Evolutionary conservation across 2,329 filamentous ascomycete species (phyloP), one percentile per base, ranked within the genome.

Genomic region (Escovopsis sp.): DNA sequence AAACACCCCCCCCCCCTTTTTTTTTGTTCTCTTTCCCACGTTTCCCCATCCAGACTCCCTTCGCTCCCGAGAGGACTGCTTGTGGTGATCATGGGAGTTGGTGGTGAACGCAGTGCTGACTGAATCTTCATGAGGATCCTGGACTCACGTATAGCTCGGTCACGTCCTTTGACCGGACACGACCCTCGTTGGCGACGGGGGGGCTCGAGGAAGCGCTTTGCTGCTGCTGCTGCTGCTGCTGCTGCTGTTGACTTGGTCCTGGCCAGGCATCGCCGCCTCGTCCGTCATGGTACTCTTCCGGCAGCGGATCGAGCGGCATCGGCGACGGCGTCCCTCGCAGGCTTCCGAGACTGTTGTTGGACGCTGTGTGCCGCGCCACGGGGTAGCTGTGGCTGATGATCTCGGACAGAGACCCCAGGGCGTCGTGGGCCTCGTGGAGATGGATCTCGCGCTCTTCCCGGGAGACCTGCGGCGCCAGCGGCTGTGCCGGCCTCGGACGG

Each of bases 61-160:
- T 15, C 15, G 15, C 15, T 15, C 15, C 15, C 15, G 15, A 15
- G 15, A 15, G 15, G 15, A 15, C 15, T 2, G 28, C 28, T 30
- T 6, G 28, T 30, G 28, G 6, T 30, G 28, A 10, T 30, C 6
- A 6, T 30, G 28, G 28, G 6, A 10, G 28, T 30, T 30, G 28
- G 28, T 30, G 28, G 28, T 30, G 28, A 30, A 30, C 2, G 28
- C 28, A 30, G 10, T 30, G 28, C 28, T 30, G 10, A 33, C 34
- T 19, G 23, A 39, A 33, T 36, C 34, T 42, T 48, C 46, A 49
- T 47, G 45, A 51, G 52, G 33, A 42, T 83, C 36, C 28, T 46
- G 32, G 39, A 46, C 86, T 82, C 76, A 94, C 87, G 69, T 84
- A 94, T 67, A 94, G 81, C 72, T 94, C 85, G 62, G 85, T 73